A percentile compares a stretch with the other conserved stretches of the same genome.
phyloP scores from a whole-genome alignment of 345 rosid genomes.

The Boechera retrofracta region DNA sequence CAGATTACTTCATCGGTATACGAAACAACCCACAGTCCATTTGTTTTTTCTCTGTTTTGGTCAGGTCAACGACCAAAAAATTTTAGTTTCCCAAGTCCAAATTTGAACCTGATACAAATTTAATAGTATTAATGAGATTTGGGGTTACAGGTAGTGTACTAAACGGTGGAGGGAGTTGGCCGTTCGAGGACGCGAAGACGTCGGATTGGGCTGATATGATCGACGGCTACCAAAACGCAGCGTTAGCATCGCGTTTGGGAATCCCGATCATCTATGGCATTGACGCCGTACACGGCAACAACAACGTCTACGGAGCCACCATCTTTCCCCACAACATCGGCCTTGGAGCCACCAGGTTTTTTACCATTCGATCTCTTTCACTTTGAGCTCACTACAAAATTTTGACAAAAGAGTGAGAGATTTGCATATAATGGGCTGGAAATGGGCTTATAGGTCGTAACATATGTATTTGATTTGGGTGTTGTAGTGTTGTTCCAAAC shows the following conservation, averaged over 20 bases:
- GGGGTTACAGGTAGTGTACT: constrained; percentile 73
- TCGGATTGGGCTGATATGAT: constrained; percentile 91
- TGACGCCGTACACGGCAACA: constrained; percentile 97
- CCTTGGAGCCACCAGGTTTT: constrained; percentile 89
- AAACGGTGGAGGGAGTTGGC: constrained; percentile 73
- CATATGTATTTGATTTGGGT: neutral
- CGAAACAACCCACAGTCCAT: neutral
- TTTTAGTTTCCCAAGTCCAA: neutral
- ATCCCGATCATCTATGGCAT: constrained; percentile 82
- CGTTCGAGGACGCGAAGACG: constrained; percentile 61
- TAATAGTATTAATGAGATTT: neutral
- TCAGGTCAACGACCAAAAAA: neutral
- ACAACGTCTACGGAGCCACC: constrained; percentile 79
- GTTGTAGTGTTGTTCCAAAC: neutral
- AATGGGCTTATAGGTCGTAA: neutral
- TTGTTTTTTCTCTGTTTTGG: neutral
- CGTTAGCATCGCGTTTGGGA: constrained; percentile 71
- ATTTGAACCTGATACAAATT: neutral
- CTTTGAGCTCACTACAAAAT: neutral
- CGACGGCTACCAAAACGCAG: constrained; percentile 67
- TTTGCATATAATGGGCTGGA: neutral
- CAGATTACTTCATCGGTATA: constrained; percentile 61
- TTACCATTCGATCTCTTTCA: constrained; percentile 1
- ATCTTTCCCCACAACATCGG: constrained; percentile 85
- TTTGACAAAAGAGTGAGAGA: neutral